A percentile compares a stretch with the other conserved stretches of the same genome.
Evolutionary conservation across 192 early-diverging fungal genomes (phyloP).

Genomic region (Backusella luteola): DNA sequence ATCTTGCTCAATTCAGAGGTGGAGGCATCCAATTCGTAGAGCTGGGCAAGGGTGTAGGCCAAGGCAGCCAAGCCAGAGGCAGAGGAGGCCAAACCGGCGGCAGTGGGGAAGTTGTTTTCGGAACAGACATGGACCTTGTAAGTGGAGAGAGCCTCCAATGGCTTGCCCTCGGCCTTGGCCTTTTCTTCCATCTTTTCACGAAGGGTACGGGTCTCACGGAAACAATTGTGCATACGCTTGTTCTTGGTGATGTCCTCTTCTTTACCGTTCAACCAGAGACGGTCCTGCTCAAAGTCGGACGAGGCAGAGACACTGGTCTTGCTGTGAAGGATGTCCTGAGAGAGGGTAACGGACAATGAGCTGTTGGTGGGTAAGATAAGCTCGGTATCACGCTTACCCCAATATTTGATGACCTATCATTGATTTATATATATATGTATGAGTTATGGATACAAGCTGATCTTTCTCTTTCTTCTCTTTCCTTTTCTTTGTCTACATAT

Average conservation of each 20-base stretch:
- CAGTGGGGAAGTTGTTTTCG: conserved; percentile 99
- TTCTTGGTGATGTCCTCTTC: conserved; percentile 80
- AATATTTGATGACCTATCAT: conserved; percentile 86
- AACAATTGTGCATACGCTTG: conserved; percentile 83
- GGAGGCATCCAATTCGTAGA: conserved; percentile 67
- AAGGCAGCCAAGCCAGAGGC: conserved; percentile 95
- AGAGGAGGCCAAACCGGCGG: conserved; percentile 96
- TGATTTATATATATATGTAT: neutral
- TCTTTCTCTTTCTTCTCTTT: neutral
- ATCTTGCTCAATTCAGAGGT: conserved; percentile 81
- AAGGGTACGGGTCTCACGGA: conserved; percentile 71
- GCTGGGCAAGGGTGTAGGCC: conserved; percentile 75
- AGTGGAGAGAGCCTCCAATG: conserved; percentile 55
- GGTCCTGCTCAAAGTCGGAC: conserved; percentile 60
- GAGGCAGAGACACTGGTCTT: conserved; percentile 86
- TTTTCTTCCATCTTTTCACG: conserved; percentile 69
- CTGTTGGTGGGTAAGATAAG: conserved; percentile 97
- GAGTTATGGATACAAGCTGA: neutral
- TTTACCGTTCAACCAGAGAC: conserved; percentile 95
- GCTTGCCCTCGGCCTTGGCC: conserved; percentile 27
- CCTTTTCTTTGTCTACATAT: neutral
- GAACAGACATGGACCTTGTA: conserved; percentile 86
- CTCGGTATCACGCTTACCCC: conserved; percentile 92
- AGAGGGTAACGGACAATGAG: conserved; percentile 94
- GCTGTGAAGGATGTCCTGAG: conserved; percentile 93